A percentile compares a stretch with the other conserved stretches of the same genome.
phyloP scores from a whole-genome alignment of 2,329 filamentous ascomycete species.

The Macrophomina pseudophaseolina region DNA sequence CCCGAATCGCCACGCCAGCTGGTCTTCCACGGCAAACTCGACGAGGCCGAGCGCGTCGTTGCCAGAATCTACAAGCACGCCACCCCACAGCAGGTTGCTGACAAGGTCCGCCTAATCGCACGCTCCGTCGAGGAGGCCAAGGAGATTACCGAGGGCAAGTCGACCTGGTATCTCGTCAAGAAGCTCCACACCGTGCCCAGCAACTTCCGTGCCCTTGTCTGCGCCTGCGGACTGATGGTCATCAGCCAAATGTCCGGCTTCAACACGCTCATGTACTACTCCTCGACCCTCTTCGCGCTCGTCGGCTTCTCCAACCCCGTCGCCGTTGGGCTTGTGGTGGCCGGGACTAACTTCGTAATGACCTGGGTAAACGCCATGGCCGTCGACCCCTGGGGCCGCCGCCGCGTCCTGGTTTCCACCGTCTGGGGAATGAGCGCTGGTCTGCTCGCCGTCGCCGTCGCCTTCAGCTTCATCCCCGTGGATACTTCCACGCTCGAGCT shows the following conservation, averaged over 20 bases:
- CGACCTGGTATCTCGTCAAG: conserved; percentile 50
- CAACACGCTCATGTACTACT: conserved; percentile 55
- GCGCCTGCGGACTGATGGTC: conserved; percentile 59
- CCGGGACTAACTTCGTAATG: conserved; percentile 57
- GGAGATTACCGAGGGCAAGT: conserved; percentile 45
- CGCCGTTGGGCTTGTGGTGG: conserved; percentile 53
- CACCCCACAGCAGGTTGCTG: conserved; percentile 49
- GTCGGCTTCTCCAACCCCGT: conserved; percentile 57
- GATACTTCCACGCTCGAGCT: conserved; percentile 46
- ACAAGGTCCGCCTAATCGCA: conserved; percentile 53
- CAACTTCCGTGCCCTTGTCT: conserved; percentile 54
- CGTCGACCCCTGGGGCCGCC: conserved; percentile 53
- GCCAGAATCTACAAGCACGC: conserved; percentile 49
- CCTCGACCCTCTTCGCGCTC: conserved; percentile 50
- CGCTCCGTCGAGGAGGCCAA: conserved; percentile 48
- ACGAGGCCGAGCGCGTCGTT: conserved; percentile 48
- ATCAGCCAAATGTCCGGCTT: conserved; percentile 56
- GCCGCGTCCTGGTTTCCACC: conserved; percentile 51
- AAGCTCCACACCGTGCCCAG: conserved; percentile 52
- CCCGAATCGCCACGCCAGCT: conserved; percentile 57
- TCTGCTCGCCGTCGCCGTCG: conserved; percentile 50
- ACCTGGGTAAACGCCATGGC: conserved; percentile 55
- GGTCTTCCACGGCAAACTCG: conserved; percentile 48
- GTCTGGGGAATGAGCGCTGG: conserved; percentile 53
- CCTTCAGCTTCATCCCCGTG: conserved; percentile 55